Evolutionary conservation across 495 filamentous ascomycete species (phyloP).

Genomic region (Penicillium goetzii): DNA sequence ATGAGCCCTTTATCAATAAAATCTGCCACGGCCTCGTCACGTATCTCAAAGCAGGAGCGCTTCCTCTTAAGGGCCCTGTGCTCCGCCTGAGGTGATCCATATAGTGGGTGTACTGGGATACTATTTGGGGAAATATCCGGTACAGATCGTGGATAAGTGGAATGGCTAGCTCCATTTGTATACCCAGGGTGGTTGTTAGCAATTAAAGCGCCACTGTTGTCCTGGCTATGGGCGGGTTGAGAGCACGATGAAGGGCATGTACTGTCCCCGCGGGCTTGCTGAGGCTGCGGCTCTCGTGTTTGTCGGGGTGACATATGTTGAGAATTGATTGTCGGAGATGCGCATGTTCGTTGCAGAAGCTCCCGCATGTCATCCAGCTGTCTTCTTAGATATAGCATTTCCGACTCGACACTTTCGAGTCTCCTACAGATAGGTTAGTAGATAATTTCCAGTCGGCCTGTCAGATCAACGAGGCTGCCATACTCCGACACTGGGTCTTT

Average conservation of each 20-base stretch:
- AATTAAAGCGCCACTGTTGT: not conserved
- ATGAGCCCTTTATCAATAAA: constrained; percentile 45
- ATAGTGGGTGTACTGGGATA: constrained; percentile 8
- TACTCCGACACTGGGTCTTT: constrained; percentile 43
- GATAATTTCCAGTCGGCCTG: not conserved
- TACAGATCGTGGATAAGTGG: constrained; percentile 17
- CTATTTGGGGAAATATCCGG: constrained; percentile 24
- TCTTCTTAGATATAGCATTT: constrained; percentile 33
- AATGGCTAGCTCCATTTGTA: constrained; percentile 4
- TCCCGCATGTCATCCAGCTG: constrained; percentile 38
- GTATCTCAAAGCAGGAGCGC: constrained; percentile 43
- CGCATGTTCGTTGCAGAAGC: constrained; percentile 22
- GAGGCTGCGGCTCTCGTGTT: constrained; percentile 11
- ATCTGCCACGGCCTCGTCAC: constrained; percentile 39
- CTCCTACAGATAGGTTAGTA: constrained; percentile 25
- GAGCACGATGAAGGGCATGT: constrained; percentile 17
- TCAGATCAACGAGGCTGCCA: not conserved
- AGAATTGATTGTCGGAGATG: constrained; percentile 6
- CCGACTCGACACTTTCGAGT: constrained; percentile 40
- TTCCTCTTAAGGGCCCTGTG: constrained; percentile 27
- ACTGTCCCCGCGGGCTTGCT: constrained; percentile 11
- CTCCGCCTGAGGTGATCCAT: constrained; percentile 10
- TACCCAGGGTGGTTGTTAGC: not conserved
- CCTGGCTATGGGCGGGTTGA: constrained; percentile 7
- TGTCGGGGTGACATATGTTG: constrained; percentile 13